Conservation (phyloP, 202 grass and related monocot genomes). For the Saccharum hybrid region DNA sequence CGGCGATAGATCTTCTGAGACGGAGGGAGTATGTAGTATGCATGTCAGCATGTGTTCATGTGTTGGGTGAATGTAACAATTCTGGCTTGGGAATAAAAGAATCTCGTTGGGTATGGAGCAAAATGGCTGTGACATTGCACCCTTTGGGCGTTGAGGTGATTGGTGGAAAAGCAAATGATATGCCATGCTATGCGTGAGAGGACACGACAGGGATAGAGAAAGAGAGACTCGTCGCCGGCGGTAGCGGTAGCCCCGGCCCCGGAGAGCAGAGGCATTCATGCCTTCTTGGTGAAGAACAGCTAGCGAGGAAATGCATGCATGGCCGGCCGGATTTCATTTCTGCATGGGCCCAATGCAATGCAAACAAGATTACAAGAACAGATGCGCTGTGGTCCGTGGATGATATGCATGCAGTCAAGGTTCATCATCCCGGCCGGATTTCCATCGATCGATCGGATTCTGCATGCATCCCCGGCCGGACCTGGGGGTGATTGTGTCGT, state of each 20-base stretch:
- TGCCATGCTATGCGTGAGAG: constrained; percentile 19
- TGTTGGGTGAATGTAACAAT: constrained; percentile 11
- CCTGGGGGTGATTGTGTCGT: constrained; percentile 44
- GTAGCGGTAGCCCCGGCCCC: background rate
- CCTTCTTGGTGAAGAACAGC: background rate
- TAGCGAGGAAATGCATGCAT: background rate
- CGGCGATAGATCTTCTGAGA: too few relatives aligned
- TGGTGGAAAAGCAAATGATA: constrained; percentile 33
- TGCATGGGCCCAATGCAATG: constrained; percentile 27
- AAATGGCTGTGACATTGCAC: constrained; percentile 35
- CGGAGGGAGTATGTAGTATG: too few relatives aligned
- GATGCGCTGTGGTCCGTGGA: background rate
- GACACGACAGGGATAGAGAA: constrained; percentile 35
- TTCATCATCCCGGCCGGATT: constrained; percentile 31
- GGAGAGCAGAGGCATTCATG: background rate
- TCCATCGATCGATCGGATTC: constrained; percentile 34
- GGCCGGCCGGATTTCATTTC: constrained; percentile 3
- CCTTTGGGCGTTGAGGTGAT: constrained; percentile 55
- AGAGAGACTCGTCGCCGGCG: background rate
- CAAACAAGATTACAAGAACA: background rate
- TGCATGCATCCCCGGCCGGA: constrained; percentile 5
- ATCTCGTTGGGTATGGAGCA: constrained; percentile 44
- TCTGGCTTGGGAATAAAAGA: constrained; percentile 17
- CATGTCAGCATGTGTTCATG: background rate
- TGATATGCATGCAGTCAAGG: constrained; percentile 18